These are phyloP conservation scores for Verticillium nubilum DNA, from an alignment of 2,329 filamentous ascomycete genomes.

Conservation along the genomic window DNA sequence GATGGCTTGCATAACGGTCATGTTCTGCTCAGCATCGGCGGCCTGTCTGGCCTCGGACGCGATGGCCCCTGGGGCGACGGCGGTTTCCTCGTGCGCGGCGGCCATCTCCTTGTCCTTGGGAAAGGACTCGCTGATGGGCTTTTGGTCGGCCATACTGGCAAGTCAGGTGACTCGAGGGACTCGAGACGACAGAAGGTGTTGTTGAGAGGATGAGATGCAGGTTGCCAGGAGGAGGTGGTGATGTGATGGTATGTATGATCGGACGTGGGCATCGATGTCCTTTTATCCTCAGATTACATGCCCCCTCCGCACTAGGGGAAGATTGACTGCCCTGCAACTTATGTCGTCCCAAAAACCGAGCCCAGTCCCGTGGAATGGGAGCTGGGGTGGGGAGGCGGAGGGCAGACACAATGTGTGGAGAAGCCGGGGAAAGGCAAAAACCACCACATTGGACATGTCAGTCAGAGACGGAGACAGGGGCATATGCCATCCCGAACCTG, in stretches of 20 bases:
- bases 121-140: neutral
- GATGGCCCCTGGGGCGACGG: conserved; percentile 13
- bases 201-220: neutral
- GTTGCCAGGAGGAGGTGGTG: neutral
- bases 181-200: neutral
- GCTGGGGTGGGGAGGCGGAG: neutral
- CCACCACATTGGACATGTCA: neutral
- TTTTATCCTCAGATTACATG: neutral
- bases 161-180: no score
- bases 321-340: neutral
- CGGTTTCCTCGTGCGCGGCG: conserved; percentile 1
- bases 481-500: neutral
- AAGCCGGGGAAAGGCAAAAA: neutral
- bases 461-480: neutral
- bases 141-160: conserved; percentile 17
- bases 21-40: conserved; percentile 32
- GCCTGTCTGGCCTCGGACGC: conserved; percentile 33
- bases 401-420: neutral
- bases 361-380: neutral
- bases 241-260: no score
- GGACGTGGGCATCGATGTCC: neutral
- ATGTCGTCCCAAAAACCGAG: neutral
- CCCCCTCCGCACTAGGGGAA: neutral
- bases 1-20: conserved; percentile 33
- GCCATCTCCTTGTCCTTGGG: neutral